Percentiles rank a stretch among this genome's conserved stretches.
phyloP scores from a whole-genome alignment of 2,329 filamentous ascomycete genomes.

The Ophiostoma himal-ulmi region DNA sequence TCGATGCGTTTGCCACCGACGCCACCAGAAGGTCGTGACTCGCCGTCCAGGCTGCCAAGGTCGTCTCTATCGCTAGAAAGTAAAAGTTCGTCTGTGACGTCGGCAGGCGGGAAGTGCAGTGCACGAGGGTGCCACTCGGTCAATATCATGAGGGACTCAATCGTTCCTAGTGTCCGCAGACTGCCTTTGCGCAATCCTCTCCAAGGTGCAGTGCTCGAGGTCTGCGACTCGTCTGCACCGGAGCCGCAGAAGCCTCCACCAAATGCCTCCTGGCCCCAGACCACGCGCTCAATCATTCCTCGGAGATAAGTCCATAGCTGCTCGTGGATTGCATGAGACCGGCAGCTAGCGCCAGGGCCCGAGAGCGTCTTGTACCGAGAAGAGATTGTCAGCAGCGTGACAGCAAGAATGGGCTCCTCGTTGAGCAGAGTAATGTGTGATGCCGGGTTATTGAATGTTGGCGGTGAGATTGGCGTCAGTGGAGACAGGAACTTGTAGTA shows the following conservation, averaged over 20 bases:
- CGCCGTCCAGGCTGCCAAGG: constrained; percentile 38
- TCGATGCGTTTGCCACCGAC: constrained; percentile 81
- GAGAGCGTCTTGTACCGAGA: constrained; percentile 78
- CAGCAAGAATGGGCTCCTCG: constrained; percentile 87
- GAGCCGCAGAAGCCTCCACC: constrained; percentile 79
- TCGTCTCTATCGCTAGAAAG: constrained; percentile 51
- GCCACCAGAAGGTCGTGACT: constrained; percentile 57
- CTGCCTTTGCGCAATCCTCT: constrained; percentile 68
- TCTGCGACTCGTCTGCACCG: constrained; percentile 55
- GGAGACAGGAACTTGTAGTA: constrained; percentile 91
- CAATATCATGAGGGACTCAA: constrained; percentile 87
- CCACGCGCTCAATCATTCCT: constrained; percentile 88
- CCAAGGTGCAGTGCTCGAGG: constrained; percentile 64
- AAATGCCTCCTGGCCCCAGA: constrained; percentile 95
- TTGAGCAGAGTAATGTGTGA: constrained; percentile 74
- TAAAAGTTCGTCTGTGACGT: constrained; percentile 64
- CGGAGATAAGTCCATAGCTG: constrained; percentile 92
- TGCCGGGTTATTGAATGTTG: constrained; percentile 77
- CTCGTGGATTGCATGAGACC: constrained; percentile 87
- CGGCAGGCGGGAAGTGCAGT: constrained; percentile 84
- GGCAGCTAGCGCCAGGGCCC: constrained; percentile 72
- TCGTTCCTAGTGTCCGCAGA: constrained; percentile 81
- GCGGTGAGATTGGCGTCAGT: constrained; percentile 86
- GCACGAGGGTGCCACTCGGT: constrained; percentile 97
- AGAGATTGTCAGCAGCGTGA: constrained; percentile 85